Percentiles rank a stretch among this genome's conserved stretches.
Evolutionary conservation across 805 yeast species (phyloP).

Genomic region (Ogataea henricii): DNA sequence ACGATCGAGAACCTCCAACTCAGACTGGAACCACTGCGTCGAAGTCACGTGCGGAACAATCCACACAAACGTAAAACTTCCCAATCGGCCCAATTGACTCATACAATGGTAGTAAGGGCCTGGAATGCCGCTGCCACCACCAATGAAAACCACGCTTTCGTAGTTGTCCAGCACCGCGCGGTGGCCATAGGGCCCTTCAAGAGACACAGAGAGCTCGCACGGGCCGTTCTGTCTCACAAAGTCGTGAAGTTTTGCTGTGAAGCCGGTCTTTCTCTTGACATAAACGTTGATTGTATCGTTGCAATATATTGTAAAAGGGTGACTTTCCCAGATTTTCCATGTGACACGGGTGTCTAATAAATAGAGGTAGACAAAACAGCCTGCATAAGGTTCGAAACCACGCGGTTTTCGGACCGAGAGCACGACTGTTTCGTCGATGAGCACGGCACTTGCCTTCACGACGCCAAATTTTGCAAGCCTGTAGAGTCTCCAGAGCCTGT

Average conservation of each 20-base stretch:
- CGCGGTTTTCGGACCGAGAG: slow-evolving; percentile 44
- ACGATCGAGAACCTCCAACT: slow-evolving; percentile 33
- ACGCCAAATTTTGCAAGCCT: slow-evolving; percentile 36
- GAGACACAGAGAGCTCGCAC: slow-evolving; percentile 29
- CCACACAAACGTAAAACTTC: slow-evolving; percentile 46
- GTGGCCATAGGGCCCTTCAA: slow-evolving; percentile 62
- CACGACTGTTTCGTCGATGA: slow-evolving; percentile 23
- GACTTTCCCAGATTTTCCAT: slow-evolving; percentile 59
- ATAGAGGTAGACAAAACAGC: slow-evolving; percentile 60
- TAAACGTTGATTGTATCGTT: slow-evolving; percentile 37
- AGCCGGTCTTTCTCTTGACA: slow-evolving; percentile 52
- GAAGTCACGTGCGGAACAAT: slow-evolving; percentile 41
- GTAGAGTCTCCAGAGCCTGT: slow-evolving; percentile 40
- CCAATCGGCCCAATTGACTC: slow-evolving; percentile 26
- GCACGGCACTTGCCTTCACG: slow-evolving; percentile 19
- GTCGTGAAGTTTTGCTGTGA: slow-evolving; percentile 42
- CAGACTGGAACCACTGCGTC: slow-evolving; percentile 46
- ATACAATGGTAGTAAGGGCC: slow-evolving; percentile 51
- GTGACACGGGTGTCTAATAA: slow-evolving; percentile 36
- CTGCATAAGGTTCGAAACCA: slow-evolving; percentile 52
- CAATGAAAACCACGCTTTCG: slow-evolving; percentile 46
- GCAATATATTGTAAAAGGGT: slow-evolving; percentile 55
- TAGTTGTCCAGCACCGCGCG: slow-evolving; percentile 41
- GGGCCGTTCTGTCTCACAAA: slow-evolving; percentile 25
- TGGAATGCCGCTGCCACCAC: slow-evolving; percentile 63